Evolutionary conservation across 1,284 basidiomycete species (phyloP).

Genomic region (Boletus albobrunnescens): DNA sequence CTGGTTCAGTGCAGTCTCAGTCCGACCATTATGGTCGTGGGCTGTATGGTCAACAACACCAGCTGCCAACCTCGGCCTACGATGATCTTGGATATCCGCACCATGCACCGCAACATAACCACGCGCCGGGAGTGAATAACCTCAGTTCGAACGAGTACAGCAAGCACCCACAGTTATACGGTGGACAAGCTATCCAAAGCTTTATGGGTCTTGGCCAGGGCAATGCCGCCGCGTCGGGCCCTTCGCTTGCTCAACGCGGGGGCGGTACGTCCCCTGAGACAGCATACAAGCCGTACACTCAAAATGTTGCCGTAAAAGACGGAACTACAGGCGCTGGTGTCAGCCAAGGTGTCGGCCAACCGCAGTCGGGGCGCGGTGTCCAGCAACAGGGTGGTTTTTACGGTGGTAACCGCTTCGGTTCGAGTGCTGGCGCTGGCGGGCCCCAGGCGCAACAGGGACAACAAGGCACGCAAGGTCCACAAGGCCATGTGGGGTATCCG

Average conservation of each 20-base stretch:
- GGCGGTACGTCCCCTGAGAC: conserved; percentile 61
- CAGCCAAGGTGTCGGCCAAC: conserved; percentile 40
- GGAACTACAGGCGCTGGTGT: conserved; percentile 45
- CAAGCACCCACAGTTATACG: conserved; percentile 59
- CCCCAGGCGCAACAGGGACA: conserved; percentile 43
- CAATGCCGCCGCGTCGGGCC: conserved; percentile 41
- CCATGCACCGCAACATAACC: conserved; percentile 48
- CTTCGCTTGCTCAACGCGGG: conserved; percentile 44
- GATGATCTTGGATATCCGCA: conserved; percentile 65
- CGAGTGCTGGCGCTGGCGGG: conserved; percentile 40
- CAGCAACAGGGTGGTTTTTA: conserved; percentile 62
- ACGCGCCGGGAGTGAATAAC: conserved; percentile 49
- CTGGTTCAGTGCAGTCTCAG: conserved; percentile 53
- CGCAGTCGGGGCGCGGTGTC: conserved; percentile 44
- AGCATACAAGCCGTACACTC: conserved; percentile 68
- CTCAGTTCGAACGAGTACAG: conserved; percentile 57
- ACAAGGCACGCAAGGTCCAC: conserved; percentile 51
- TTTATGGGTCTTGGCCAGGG: conserved; percentile 65
- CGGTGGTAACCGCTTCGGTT: conserved; percentile 55
- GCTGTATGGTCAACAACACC: conserved; percentile 60
- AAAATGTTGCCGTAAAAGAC: conserved; percentile 58
- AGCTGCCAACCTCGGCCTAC: conserved; percentile 51
- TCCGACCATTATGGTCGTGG: conserved; percentile 55
- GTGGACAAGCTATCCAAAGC: conserved; percentile 58
- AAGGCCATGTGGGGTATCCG: conserved; percentile 53